phyloP scores from a whole-genome alignment of 306 rosid species.

The Dicorynia guianensis region DNA sequence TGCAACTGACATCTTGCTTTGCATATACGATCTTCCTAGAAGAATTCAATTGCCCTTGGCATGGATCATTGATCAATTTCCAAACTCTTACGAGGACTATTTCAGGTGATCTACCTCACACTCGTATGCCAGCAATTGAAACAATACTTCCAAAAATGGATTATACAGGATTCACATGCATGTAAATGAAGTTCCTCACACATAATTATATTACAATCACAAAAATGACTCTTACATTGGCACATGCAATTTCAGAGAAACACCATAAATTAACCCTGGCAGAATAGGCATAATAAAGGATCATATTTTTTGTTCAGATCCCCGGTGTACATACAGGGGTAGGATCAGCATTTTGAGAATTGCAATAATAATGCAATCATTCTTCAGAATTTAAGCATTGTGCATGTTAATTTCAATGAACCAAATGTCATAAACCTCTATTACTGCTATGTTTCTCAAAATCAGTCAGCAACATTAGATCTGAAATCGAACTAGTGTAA shows the following conservation, averaged over 20 bases:
- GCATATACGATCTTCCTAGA: slow-evolving; percentile 84
- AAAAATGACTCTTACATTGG: slow-evolving; percentile 38
- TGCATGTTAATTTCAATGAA: slow-evolving; percentile 1
- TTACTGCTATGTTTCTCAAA: not conserved
- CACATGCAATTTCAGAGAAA: not conserved
- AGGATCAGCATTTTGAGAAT: not conserved
- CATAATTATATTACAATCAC: slow-evolving; percentile 51
- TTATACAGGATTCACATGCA: slow-evolving; percentile 56
- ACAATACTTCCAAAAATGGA: slow-evolving; percentile 60
- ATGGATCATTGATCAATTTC: slow-evolving; percentile 87
- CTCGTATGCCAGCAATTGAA: slow-evolving; percentile 63
- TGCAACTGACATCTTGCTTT: slow-evolving; percentile 97
- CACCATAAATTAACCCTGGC: too few species aligned
- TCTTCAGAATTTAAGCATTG: not conserved
- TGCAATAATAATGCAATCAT: slow-evolving; percentile 1
- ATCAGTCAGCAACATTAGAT: slow-evolving; percentile 14
- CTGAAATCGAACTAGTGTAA: not conserved
- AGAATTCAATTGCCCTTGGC: slow-evolving; percentile 84
- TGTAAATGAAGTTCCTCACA: slow-evolving; percentile 38
- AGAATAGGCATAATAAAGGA: slow-evolving; percentile 16
- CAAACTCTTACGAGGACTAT: slow-evolving; percentile 64
- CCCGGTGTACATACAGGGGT: not conserved
- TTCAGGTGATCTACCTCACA: slow-evolving; percentile 60
- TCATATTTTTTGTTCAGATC: not conserved
- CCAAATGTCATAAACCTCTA: slow-evolving; percentile 27